Evolutionary conservation across 2,329 filamentous ascomycete species (phyloP).

Genomic region (Aspergillus uvarum): DNA sequence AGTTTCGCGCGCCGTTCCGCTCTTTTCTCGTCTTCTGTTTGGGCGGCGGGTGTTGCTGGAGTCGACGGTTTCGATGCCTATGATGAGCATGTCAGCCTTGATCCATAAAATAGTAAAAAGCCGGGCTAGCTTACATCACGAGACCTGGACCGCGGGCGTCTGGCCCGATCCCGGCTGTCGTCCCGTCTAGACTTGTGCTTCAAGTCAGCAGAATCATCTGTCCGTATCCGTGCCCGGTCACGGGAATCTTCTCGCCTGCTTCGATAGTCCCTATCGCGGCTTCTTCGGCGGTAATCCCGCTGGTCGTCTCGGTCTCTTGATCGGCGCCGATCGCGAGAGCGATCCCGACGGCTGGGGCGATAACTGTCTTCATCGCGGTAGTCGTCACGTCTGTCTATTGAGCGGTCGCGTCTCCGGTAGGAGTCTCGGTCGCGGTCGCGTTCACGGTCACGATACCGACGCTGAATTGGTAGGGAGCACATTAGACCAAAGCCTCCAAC

Average conservation of each 20-base stretch:
- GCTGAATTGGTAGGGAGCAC: conserved; percentile 39
- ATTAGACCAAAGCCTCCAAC: conserved; percentile 12
- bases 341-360: conserved; percentile 61
- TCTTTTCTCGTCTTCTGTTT: conserved; percentile 72
- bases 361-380: conserved; percentile 62
- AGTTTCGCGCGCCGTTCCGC: conserved; percentile 77
- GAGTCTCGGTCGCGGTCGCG: conserved; percentile 58
- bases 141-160: conserved; percentile 51
- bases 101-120: background rate
- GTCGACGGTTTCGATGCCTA: conserved; percentile 57
- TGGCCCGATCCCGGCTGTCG: conserved; percentile 60
- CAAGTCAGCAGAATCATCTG: conserved; percentile 71
- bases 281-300: conserved; percentile 60
- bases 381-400: conserved; percentile 53
- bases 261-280: conserved; percentile 68
- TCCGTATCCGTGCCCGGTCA: conserved; percentile 63
- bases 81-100: background rate
- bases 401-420: conserved; percentile 68
- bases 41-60: conserved; percentile 44
- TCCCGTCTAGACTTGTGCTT: conserved; percentile 65
- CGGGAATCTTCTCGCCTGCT: conserved; percentile 71
- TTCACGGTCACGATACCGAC: conserved; percentile 52
- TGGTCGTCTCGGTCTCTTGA: conserved; percentile 57
- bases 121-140: conserved; percentile 55
- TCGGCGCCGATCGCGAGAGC: conserved; percentile 64